Conservation (phyloP, 768 basidiomycete species). For the Daedaleopsis nitida region DNA sequence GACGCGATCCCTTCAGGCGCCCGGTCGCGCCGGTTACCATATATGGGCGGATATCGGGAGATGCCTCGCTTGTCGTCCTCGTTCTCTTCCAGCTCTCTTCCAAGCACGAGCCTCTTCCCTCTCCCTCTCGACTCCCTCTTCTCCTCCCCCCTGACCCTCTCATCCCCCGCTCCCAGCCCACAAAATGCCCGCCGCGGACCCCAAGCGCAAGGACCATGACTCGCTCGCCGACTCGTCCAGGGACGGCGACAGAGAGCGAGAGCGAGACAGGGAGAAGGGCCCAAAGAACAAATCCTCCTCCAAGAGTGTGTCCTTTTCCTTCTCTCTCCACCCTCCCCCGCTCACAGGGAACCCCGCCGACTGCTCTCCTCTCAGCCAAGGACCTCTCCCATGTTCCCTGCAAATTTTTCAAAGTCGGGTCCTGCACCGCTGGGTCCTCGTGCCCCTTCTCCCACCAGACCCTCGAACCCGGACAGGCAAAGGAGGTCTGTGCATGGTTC, state of each 20-base stretch:
- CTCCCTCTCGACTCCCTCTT: background rate
- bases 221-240: constrained; percentile 12
- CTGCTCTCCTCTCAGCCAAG: constrained; percentile 52
- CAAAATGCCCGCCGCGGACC: constrained; percentile 22
- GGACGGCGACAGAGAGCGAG: constrained; percentile 20
- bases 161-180: background rate
- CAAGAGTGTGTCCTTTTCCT: constrained; percentile 20
- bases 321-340: background rate
- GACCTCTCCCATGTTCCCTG: constrained; percentile 96
- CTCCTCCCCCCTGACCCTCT: background rate
- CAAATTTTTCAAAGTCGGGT: constrained; percentile 94
- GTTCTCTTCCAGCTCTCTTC: background rate
- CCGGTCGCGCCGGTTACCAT: background rate
- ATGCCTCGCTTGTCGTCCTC: background rate
- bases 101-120: background rate
- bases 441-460: constrained; percentile 92
- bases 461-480: constrained; percentile 74
- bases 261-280: constrained; percentile 23
- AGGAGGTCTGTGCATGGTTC: constrained; percentile 87
- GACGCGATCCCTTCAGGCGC: background rate
- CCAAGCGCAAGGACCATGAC: constrained; percentile 21
- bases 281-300: constrained; percentile 24
- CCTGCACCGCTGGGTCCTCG: constrained; percentile 89
- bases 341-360: constrained; percentile 1
- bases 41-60: no score